Evolutionary conservation across 129 eudicot species (phyloP).

Genomic region (Arctium minus): DNA sequence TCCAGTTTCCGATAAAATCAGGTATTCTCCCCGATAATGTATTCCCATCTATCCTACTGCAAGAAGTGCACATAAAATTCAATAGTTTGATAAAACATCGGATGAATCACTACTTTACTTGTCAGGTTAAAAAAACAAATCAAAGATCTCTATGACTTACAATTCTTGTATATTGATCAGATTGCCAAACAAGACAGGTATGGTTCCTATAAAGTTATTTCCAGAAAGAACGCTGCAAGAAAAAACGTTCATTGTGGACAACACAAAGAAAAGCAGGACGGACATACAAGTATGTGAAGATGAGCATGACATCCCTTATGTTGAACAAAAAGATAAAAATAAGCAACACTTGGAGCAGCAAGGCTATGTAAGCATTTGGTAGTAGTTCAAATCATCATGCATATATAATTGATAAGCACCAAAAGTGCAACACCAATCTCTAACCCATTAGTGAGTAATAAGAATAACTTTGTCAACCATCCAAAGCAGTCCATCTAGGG

Average conservation of each 20-base stretch:
- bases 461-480: not conserved
- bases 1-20: conserved; percentile 80
- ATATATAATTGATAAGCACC: no score
- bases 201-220: conserved; percentile 71
- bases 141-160: conserved; percentile 45
- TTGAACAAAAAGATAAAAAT: no score
- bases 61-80: conserved; percentile 19
- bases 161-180: conserved; percentile 59
- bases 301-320: not conserved
- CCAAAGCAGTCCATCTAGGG: no score
- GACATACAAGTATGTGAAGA: not conserved
- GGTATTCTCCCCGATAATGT: conserved; percentile 77
- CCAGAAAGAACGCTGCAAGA: conserved; percentile 62
- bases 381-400: no score
- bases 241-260: not conserved
- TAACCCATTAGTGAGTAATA: no score
- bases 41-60: conserved; percentile 84
- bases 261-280: not conserved
- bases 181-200: conserved; percentile 59
- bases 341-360: no score
- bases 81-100: not conserved
- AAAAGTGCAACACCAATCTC: no score
- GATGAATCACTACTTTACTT: not conserved
- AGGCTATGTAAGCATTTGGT: no score
- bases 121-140: not conserved